A percentile compares a stretch with the other conserved stretches of the same genome.
Evolutionary conservation across 192 early-diverging fungal genomes (phyloP).

Genomic region (Bifiguratus adelaidae): DNA sequence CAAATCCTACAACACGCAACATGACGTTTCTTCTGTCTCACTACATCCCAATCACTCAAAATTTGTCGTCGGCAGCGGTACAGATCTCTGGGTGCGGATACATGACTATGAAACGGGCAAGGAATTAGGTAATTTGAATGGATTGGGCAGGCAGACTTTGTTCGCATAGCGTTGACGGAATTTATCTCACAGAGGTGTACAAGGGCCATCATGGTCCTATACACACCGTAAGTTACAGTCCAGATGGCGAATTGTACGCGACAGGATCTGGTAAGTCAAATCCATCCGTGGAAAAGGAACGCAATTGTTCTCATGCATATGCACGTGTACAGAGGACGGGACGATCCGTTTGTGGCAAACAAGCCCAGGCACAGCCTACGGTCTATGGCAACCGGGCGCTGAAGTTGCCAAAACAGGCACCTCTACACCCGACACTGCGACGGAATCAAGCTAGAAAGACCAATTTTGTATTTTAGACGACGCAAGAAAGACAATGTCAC

Average conservation of each 20-base stretch:
- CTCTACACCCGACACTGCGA: no score
- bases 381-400: constrained; percentile 88
- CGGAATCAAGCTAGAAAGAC: no score
- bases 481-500: no score
- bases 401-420: no score
- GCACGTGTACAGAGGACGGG: constrained; percentile 59
- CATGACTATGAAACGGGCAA: constrained; percentile 71
- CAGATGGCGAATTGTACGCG: constrained; percentile 85
- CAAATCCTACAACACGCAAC: constrained; percentile 44
- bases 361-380: constrained; percentile 67
- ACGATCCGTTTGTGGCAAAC: constrained; percentile 90
- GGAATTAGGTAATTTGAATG: constrained; percentile 36
- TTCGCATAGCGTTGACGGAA: neutral
- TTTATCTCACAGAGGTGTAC: constrained; percentile 44
- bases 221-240: constrained; percentile 83
- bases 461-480: no score
- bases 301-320: constrained; percentile 1
- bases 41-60: constrained; percentile 68
- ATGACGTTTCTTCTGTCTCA: constrained; percentile 69
- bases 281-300: neutral
- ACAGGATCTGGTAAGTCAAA: constrained; percentile 52
- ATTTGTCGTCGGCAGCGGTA: constrained; percentile 72
- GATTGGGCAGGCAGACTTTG: neutral
- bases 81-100: constrained; percentile 77
- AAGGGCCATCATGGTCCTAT: constrained; percentile 90